Conservation (phyloP, 257 asterid genomes). For the Thymus mandschuricus region DNA sequence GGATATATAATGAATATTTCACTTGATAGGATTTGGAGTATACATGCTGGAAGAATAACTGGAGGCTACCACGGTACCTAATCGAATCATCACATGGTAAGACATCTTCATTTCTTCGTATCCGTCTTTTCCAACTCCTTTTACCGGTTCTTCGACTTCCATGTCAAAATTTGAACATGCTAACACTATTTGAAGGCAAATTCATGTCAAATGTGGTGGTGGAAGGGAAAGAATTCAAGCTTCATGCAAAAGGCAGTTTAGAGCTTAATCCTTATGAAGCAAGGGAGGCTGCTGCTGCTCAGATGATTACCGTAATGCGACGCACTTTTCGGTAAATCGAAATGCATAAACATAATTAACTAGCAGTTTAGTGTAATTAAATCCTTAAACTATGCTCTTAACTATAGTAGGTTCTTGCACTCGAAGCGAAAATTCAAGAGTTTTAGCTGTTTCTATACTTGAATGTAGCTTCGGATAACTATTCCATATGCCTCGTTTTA, state of each 20-base stretch:
- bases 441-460: background rate
- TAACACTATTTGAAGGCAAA: constrained; percentile 36
- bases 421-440: background rate
- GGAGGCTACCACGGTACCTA: constrained; percentile 44
- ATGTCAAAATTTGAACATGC: background rate
- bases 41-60: constrained; percentile 42
- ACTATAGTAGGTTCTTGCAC: background rate
- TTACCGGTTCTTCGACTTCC: background rate
- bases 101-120: constrained; percentile 7
- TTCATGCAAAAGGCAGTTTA: constrained; percentile 32
- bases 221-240: constrained; percentile 31
- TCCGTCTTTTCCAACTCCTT: background rate
- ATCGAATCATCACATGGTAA: constrained; percentile 42
- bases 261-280: constrained; percentile 44
- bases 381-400: background rate
- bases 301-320: constrained; percentile 35
- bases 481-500: no score
- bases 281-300: constrained; percentile 54
- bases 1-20: background rate
- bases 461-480: background rate
- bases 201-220: constrained; percentile 39
- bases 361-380: constrained; percentile 8
- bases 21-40: constrained; percentile 48
- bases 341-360: background rate
- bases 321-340: background rate